Percentiles rank a stretch among this genome's conserved stretches.
Conservation (phyloP, 2,329 filamentous ascomycete species). For the Ceratocystis cubensis region DNA sequence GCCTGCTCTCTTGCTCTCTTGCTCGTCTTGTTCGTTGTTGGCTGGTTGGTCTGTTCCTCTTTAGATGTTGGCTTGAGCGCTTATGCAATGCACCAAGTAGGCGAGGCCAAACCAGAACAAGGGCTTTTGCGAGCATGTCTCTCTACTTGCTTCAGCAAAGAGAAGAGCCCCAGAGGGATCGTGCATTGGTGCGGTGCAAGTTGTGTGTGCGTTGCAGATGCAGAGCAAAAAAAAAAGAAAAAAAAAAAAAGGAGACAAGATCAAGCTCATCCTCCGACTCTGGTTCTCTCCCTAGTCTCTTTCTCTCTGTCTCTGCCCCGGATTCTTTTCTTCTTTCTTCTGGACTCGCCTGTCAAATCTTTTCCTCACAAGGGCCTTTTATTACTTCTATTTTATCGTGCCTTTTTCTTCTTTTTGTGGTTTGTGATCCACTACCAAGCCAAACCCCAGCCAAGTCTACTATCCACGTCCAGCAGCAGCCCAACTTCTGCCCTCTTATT, state of each 20-base stretch:
- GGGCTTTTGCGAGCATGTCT: too few species aligned
- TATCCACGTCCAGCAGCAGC: not conserved
- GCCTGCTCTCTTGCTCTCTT: not conserved
- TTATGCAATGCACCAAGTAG: slow-evolving; percentile 18
- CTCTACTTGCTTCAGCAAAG: slow-evolving; percentile 24
- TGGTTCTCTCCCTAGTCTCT: too few species aligned
- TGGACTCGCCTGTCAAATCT: not conserved
- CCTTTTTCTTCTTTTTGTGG: not conserved
- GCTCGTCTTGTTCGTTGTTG: not conserved
- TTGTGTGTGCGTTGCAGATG: not conserved
- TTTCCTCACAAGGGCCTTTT: not conserved
- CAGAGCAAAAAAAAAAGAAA: not conserved
- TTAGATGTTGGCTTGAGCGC: not conserved
- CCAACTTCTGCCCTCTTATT: slow-evolving; percentile 6
- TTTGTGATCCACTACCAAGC: not conserved
- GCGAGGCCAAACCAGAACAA: not conserved
- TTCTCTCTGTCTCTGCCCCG: not conserved
- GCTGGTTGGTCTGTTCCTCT: not conserved
- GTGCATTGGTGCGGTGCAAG: slow-evolving; percentile 1
- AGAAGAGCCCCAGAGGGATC: slow-evolving; percentile 30
- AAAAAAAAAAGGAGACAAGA: not conserved
- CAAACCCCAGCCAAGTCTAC: not conserved
- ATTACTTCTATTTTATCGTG: not conserved
- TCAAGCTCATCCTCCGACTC: not conserved
- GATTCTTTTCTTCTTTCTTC: not conserved